These are phyloP conservation scores for Microglena sp. DNA, from an alignment of 139 green algal genomes.

Conservation along the genomic window DNA sequence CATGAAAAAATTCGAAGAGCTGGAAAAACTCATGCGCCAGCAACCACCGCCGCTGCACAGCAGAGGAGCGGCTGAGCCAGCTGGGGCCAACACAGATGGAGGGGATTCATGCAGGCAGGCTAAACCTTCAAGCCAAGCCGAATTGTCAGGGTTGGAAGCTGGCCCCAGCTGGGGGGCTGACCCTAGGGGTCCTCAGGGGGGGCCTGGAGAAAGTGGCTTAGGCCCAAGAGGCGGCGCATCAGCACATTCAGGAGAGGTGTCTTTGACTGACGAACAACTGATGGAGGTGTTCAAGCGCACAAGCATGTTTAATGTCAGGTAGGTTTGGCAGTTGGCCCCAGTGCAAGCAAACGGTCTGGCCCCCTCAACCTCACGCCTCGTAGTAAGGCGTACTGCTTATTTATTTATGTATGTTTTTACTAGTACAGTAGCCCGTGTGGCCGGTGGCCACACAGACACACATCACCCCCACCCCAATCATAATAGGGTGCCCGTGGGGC, in stretches of 20 bases:
- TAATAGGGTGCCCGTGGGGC: no score
- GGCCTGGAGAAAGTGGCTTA: neutral
- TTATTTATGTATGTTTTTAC: no score
- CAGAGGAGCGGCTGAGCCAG: constrained; percentile 5
- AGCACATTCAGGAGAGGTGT: neutral
- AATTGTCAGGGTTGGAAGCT: neutral
- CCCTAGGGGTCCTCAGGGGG: neutral
- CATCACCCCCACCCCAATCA: no score
- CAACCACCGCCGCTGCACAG: no score
- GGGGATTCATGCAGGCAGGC: neutral
- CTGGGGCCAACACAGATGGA: constrained; percentile 6
- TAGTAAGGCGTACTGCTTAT: no score
- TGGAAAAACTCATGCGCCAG: constrained; percentile 74
- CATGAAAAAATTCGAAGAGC: constrained; percentile 86
- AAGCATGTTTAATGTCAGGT: constrained; percentile 74
- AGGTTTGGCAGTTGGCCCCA: no score
- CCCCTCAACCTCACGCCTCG: no score
- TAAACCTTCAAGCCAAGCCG: neutral
- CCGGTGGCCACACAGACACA: no score
- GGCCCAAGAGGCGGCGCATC: neutral
- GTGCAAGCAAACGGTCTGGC: no score
- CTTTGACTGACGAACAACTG: constrained; percentile 53
- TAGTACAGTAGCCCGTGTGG: no score
- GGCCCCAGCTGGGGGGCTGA: neutral
- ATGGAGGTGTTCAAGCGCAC: constrained; percentile 78